Conservation (phyloP, 2,329 filamentous ascomycete genomes). For the Aschersonia sp. region DNA sequence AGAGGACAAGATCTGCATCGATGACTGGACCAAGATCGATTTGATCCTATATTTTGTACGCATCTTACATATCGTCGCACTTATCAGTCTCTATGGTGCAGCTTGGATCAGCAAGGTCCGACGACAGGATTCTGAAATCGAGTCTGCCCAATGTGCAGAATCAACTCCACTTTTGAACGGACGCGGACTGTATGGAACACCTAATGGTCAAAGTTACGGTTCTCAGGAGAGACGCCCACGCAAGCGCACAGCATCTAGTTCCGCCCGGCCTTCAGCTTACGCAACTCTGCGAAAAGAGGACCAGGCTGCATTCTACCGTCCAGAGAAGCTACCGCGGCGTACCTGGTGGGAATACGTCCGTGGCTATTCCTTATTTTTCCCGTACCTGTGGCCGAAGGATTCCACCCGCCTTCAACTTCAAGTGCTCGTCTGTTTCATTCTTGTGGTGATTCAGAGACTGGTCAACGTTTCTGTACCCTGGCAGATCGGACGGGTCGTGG, state of each 20-base stretch:
- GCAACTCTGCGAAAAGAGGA: slow-evolving; percentile 33
- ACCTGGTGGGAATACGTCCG: slow-evolving; percentile 95
- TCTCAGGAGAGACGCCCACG: slow-evolving; percentile 14
- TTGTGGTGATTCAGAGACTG: slow-evolving; percentile 66
- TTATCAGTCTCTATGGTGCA: slow-evolving; percentile 34
- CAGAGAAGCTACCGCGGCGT: slow-evolving; percentile 69
- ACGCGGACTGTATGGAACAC: slow-evolving; percentile 20
- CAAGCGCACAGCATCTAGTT: slow-evolving; percentile 22
- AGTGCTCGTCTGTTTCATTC: slow-evolving; percentile 66
- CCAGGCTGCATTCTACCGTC: slow-evolving; percentile 74
- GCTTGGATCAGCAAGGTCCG: slow-evolving; percentile 25
- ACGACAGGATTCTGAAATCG: slow-evolving; percentile 19
- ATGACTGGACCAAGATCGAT: slow-evolving; percentile 36
- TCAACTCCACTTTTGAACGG: slow-evolving; percentile 46
- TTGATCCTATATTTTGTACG: slow-evolving; percentile 53
- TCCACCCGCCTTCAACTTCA: slow-evolving; percentile 57
- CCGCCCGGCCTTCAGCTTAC: slow-evolving; percentile 18
- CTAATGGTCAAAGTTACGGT: slow-evolving; percentile 10
- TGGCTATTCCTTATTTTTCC: slow-evolving; percentile 87
- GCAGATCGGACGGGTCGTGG: slow-evolving; percentile 69
- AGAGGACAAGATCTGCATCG: slow-evolving; percentile 16
- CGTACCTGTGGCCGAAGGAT: slow-evolving; percentile 90
- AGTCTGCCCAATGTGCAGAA: slow-evolving; percentile 36
- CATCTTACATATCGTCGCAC: slow-evolving; percentile 46
- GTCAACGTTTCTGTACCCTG: slow-evolving; percentile 78